Evolutionary conservation across 2,329 filamentous ascomycete genomes (phyloP), one percentile per base, ranked within the genome.

Genomic region (Aspergillus alliaceus): DNA sequence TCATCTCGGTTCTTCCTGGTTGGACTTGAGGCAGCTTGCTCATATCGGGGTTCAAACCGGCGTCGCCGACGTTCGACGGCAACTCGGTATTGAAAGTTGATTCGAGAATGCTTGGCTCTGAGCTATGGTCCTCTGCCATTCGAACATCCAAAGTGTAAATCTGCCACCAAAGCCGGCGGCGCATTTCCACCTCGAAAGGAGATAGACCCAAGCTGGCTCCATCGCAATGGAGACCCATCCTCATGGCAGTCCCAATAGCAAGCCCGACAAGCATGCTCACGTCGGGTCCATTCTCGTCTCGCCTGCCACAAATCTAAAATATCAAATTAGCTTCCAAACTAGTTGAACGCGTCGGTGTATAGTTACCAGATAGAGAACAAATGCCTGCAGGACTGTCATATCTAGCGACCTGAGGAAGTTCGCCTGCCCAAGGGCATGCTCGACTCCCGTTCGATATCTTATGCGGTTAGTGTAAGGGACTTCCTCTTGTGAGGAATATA

Each of bases 111-210:
- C 39, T 49, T 2, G 60, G 63, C 1, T 53, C 48, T 1, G 54
- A 55, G 2, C 44, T 51, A 18, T 57, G 39, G 24, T 63, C 57
- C 18, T 68, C 61, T 1, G 64, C 59, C 7, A 52, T 58, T 4
- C 56, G 61, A 11, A 60, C 39, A 31, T 67, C 65, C 8, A 67
- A 42, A 3, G 56, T 59, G 14, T 53, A 64, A 2, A 67, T 57
- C n/a, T 67, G 62, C 65, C 65, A 66, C 65, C 65, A 67, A 14
- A 67, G 55, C n/a, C 63, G 60, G 25, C 62, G 60, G 2, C 58
- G 62, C 42, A 64, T 61, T 54, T 64, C 63, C 1, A 49, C 53
- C n/a, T 68, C 59, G 7, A 66, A 66, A 1, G 58, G 64, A 9
- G 56, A 11, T 9, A 54, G 8, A 2, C 29, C 31, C 20, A 48